Evolutionary conservation across 331 rosid genomes (phyloP).

Genomic region (Phaseolus coccineus): DNA sequence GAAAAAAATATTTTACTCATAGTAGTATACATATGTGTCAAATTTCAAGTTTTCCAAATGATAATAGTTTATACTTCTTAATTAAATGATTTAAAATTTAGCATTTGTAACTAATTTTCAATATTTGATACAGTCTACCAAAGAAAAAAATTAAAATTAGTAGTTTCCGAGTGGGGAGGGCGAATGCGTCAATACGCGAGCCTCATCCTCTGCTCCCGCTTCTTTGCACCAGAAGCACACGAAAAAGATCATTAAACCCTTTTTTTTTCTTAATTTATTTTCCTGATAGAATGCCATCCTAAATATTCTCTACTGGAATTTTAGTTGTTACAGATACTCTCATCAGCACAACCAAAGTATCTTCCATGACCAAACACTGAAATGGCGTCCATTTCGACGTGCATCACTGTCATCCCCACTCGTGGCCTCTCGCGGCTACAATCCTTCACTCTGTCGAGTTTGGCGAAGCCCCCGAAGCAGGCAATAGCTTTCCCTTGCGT

Average conservation of each 20-base stretch:
- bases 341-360: not conserved
- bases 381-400: constrained; percentile 67
- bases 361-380: constrained; percentile 37
- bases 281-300: not conserved
- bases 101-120: too few species aligned
- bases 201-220: constrained; percentile 46
- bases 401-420: constrained; percentile 62
- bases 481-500: not conserved
- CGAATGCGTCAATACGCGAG: constrained; percentile 9
- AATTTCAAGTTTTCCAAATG: too few species aligned
- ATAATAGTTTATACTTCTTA: too few species aligned
- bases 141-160: too few species aligned
- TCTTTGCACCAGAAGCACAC: constrained; percentile 6
- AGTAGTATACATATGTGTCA: too few species aligned
- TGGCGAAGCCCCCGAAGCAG: not conserved
- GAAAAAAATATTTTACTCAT: too few species aligned
- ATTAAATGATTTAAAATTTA: too few species aligned
- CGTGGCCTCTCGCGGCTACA: constrained; percentile 45
- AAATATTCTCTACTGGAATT: not conserved
- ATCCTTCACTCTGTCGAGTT: constrained; percentile 43
- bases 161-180: not conserved
- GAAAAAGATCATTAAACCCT: not conserved
- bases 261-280: not conserved
- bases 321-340: not conserved
- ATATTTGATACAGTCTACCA: too few species aligned